Evolutionary conservation across 2,329 filamentous ascomycete species (phyloP).

Genomic region (Amauroascus niger): DNA sequence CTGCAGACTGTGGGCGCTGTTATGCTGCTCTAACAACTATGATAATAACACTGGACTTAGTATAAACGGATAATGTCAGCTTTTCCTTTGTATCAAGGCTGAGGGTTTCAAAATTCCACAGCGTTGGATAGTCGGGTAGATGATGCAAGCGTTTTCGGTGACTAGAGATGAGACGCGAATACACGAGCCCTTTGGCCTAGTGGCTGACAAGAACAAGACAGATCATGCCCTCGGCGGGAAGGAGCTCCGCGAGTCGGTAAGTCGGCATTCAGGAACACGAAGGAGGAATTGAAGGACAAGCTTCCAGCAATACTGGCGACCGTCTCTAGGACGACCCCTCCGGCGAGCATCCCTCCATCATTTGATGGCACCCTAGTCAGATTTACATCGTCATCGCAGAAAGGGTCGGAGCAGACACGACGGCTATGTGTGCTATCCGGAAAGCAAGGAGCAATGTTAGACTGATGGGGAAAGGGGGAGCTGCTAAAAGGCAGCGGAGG

Average conservation of each 20-base stretch:
- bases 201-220: slow-evolving; percentile 3
- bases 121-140: neutral
- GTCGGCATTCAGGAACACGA: no score
- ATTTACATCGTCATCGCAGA: no score
- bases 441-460: no score
- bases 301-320: no score
- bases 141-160: neutral
- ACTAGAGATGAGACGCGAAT: slow-evolving; percentile 5
- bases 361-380: no score
- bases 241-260: neutral
- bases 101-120: neutral
- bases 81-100: neutral
- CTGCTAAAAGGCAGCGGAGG: no score
- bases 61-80: neutral
- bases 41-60: neutral
- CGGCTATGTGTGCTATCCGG: no score
- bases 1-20: neutral
- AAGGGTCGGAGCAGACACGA: no score
- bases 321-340: no score
- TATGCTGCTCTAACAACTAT: neutral
- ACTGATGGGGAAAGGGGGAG: no score
- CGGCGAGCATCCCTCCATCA: no score
- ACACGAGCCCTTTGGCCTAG: slow-evolving; percentile 1
- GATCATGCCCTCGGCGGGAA: neutral
- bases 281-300: no score